Evolutionary conservation across 2,329 filamentous ascomycete genomes (phyloP).

Genomic region (Fusarium begoniae): DNA sequence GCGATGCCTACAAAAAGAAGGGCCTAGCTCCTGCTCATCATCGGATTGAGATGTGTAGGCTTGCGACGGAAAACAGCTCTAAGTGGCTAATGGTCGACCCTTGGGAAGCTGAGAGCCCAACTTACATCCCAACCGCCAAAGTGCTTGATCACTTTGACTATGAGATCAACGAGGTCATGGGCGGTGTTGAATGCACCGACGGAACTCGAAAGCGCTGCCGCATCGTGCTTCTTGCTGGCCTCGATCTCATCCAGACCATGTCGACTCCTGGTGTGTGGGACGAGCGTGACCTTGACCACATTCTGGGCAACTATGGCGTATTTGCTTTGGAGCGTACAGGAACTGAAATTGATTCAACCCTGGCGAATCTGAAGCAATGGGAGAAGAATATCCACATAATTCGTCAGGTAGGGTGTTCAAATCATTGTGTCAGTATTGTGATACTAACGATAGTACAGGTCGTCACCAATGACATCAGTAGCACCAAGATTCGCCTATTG

Average conservation of each 20-base stretch:
- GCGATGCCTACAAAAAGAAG: constrained; percentile 51
- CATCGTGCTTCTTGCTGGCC: constrained; percentile 84
- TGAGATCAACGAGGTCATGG: constrained; percentile 82
- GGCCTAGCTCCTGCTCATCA: constrained; percentile 50
- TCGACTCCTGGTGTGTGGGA: constrained; percentile 82
- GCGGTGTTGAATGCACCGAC: constrained; percentile 76
- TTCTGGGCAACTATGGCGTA: constrained; percentile 82
- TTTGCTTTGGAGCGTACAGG: constrained; percentile 90
- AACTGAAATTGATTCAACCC: constrained; percentile 87
- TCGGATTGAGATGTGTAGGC: constrained; percentile 78
- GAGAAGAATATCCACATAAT: constrained; percentile 89
- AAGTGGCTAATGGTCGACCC: constrained; percentile 85
- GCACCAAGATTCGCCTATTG: constrained; percentile 83
- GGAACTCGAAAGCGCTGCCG: constrained; percentile 73
- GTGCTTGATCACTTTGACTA: constrained; percentile 92
- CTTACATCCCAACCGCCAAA: constrained; percentile 85
- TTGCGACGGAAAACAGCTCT: constrained; percentile 78
- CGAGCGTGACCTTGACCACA: constrained; percentile 84
- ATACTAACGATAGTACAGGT: constrained; percentile 51
- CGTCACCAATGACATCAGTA: constrained; percentile 87
- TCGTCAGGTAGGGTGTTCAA: constrained; percentile 54
- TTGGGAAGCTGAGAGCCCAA: constrained; percentile 85
- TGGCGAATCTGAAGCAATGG: constrained; percentile 83
- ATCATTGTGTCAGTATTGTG: not conserved
- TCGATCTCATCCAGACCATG: constrained; percentile 79